Base-by-base conservation (phyloP, 1,284 basidiomycete species). In the Neonothopanus nambi region DNA sequence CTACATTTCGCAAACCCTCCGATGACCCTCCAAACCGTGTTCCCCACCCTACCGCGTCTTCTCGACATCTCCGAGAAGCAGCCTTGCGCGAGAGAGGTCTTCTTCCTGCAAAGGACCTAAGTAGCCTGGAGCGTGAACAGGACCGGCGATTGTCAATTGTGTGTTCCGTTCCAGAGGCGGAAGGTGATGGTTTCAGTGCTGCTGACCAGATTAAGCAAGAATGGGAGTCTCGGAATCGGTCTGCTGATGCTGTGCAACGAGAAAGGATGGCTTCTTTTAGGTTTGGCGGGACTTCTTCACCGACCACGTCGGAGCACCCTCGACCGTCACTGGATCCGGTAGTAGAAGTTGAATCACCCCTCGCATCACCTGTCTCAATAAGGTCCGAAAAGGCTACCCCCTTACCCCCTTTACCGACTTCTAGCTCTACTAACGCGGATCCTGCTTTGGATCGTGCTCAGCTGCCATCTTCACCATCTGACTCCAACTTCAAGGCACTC, bases 41-140 rank as follows among this genome's bases (percentile, higher is more conserved):
- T 33, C 51, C 57, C 9, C 36, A 42, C 3, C 40, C 42, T 35
- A 44, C 35, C 11, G 28, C 12, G 13, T 43, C 50, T 3, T 47
- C 48, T 12, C 38, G 35, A 13, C 48, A 42, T 7, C 51, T 20
- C 5, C 70, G 81, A 7, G 76, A 81, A 46, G 80, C 78, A 9
- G 81, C 81, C 1, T 70, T 83, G 17, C 72, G 81, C 5, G 81
- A 75, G 60, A 74, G 80, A 28, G 81, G 81, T 0, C 66, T 83
- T 28, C 66, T 78, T 2, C 81, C 81, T 26, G 73, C 77, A 2
- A 72, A 70, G 50, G 76, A 82, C 55, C 66, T 81, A 7, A 80
- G 78, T 57, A 60, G 67, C 21, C 77, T 75, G 55, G 81, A 82
- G 60, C 66, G 63, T 2, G 74, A 76, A 52, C 72, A 73, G 23